phyloP scores from a whole-genome alignment of 106 monocot genomes.

The Iris macrosiphon region DNA sequence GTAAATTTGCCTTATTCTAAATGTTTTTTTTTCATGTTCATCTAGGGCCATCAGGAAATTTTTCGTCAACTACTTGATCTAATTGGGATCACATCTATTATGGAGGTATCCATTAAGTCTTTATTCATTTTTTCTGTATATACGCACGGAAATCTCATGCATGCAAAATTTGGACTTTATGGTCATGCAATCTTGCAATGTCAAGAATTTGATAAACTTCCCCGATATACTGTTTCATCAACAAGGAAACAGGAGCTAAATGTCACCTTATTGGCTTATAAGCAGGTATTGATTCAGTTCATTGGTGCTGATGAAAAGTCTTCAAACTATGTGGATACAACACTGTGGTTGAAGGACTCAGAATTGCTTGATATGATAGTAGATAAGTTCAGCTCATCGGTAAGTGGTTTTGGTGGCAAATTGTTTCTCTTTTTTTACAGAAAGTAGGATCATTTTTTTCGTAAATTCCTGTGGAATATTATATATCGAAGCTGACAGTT shows the following conservation, averaged over 20 bases:
- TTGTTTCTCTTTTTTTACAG: too few relatives aligned
- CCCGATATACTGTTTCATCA: too few relatives aligned
- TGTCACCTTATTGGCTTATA: slow-evolving; percentile 3
- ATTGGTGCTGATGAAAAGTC: slow-evolving; percentile 92
- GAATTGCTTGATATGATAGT: slow-evolving; percentile 90
- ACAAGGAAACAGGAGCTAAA: background rate
- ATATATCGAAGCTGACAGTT: too few relatives aligned
- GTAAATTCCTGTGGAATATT: too few relatives aligned
- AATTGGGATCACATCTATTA: slow-evolving; percentile 88
- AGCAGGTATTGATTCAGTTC: slow-evolving; percentile 72
- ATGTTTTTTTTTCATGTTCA: slow-evolving; percentile 10
- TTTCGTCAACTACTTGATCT: slow-evolving; percentile 76
- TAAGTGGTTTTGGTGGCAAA: slow-evolving; percentile 35
- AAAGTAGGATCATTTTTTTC: too few relatives aligned
- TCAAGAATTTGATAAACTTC: too few relatives aligned
- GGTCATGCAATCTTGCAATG: too few relatives aligned
- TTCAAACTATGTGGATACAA: slow-evolving; percentile 53
- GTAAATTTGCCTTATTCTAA: too few relatives aligned
- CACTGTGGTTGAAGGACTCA: slow-evolving; percentile 69
- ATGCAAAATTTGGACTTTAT: too few relatives aligned
- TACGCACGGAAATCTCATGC: background rate
- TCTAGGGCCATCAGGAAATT: slow-evolving; percentile 70
- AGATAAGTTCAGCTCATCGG: slow-evolving; percentile 88
- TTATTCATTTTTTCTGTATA: background rate
- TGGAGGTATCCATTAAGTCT: slow-evolving; percentile 43